A percentile compares a stretch with the other conserved stretches of the same genome.
phyloP scores from a whole-genome alignment of 2,329 filamentous ascomycete species.

The Cryphonectria carpinicola region DNA sequence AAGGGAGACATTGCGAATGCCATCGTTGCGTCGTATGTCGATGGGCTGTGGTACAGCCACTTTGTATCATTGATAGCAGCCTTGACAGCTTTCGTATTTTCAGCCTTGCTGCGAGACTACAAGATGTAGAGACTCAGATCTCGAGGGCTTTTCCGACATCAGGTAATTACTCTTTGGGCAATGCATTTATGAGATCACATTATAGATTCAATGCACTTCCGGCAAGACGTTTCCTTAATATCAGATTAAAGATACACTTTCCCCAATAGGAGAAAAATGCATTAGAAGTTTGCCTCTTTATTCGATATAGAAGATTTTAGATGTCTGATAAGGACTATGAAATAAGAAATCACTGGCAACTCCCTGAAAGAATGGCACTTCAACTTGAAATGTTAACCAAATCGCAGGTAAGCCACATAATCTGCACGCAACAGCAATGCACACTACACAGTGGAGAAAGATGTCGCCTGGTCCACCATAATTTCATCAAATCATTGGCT shows the following conservation, averaged over 20 bases:
- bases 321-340: not conserved
- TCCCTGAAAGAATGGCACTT: not conserved
- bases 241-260: not conserved
- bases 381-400: not conserved
- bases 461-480: not conserved
- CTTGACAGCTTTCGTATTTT: constrained; percentile 33
- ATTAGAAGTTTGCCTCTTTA: not conserved
- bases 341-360: not conserved
- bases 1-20: constrained; percentile 35
- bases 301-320: not conserved
- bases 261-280: not conserved
- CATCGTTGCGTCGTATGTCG: constrained; percentile 40
- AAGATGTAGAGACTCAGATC: constrained; percentile 24
- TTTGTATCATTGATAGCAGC: constrained; percentile 39
- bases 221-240: not conserved
- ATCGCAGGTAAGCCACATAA: not conserved
- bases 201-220: not conserved
- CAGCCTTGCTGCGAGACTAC: constrained; percentile 36
- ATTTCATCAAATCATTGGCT: not conserved
- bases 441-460: not conserved
- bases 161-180: not conserved
- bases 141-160: not conserved
- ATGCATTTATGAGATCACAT: not conserved
- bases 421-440: not conserved
- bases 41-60: constrained; percentile 42